phyloP scores from a whole-genome alignment of 2,329 filamentous ascomycete species.

The Davidsoniella australis region DNA sequence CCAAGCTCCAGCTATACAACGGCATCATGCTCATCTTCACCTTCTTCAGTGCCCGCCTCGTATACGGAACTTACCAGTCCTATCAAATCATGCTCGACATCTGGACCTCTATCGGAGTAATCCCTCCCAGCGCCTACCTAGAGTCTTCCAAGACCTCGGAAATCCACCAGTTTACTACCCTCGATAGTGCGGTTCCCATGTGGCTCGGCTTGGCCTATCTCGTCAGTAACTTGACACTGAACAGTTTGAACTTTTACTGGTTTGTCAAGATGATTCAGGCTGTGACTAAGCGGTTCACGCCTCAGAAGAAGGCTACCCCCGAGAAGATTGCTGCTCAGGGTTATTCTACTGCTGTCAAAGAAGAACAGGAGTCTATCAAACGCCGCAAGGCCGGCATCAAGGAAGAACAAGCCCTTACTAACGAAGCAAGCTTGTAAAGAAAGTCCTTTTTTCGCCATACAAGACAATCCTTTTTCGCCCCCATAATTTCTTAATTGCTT shows the following conservation, averaged over 20 bases:
- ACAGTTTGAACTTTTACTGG: slow-evolving; percentile 69
- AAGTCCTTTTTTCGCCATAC: not conserved
- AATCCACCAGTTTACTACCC: slow-evolving; percentile 26
- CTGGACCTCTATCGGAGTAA: slow-evolving; percentile 23
- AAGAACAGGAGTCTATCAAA: slow-evolving; percentile 1
- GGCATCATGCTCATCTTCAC: slow-evolving; percentile 53
- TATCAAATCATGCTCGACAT: slow-evolving; percentile 54
- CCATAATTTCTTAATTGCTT: no score
- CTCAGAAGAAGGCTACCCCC: not conserved
- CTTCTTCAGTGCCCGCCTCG: slow-evolving; percentile 61
- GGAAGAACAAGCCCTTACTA: slow-evolving; percentile 5
- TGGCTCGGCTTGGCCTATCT: slow-evolving; percentile 58
- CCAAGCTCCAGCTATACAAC: slow-evolving; percentile 57
- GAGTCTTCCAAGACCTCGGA: slow-evolving; percentile 23
- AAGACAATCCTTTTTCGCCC: not conserved
- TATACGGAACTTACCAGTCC: slow-evolving; percentile 63
- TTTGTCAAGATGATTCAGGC: slow-evolving; percentile 75
- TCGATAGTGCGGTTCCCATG: slow-evolving; percentile 37
- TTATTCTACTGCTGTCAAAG: slow-evolving; percentile 8
- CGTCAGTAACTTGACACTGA: slow-evolving; percentile 53
- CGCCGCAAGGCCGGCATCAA: slow-evolving; percentile 9
- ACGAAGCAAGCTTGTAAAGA: slow-evolving; percentile 7
- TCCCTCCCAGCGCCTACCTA: slow-evolving; percentile 13
- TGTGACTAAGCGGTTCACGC: slow-evolving; percentile 56
- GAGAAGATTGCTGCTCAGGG: not conserved